Conservation (phyloP, 768 basidiomycete genomes). For the Cytidiella melzeri region DNA sequence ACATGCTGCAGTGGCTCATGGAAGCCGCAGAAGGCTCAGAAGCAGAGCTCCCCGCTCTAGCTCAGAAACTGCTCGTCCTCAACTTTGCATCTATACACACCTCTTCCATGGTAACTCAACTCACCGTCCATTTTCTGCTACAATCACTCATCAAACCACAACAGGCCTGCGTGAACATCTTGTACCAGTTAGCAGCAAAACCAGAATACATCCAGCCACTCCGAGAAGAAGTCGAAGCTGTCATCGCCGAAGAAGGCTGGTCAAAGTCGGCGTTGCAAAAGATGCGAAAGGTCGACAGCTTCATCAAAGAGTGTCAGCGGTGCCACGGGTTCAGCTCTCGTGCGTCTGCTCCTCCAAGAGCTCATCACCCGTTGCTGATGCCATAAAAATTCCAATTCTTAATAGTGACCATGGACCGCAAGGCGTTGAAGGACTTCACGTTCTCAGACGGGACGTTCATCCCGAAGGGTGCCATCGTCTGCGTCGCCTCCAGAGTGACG, state of each 20-base stretch:
- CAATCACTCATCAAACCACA: not conserved
- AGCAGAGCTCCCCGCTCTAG: not conserved
- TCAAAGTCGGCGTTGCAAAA: slow-evolving; percentile 24
- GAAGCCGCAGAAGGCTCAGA: slow-evolving; percentile 6
- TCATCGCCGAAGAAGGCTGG: slow-evolving; percentile 20
- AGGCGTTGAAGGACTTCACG: slow-evolving; percentile 32
- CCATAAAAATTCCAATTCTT: too few relatives aligned
- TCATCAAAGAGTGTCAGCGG: slow-evolving; percentile 27
- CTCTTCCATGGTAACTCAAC: slow-evolving; percentile 13
- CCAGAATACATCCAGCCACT: slow-evolving; percentile 23
- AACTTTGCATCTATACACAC: slow-evolving; percentile 21
- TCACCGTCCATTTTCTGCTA: not conserved
- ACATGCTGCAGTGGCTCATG: slow-evolving; percentile 17
- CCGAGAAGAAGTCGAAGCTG: slow-evolving; percentile 27
- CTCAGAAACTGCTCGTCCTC: slow-evolving; percentile 6
- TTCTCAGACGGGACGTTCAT: slow-evolving; percentile 39
- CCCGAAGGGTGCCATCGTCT: slow-evolving; percentile 32
- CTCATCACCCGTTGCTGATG: too few relatives aligned
- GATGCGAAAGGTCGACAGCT: slow-evolving; percentile 32
- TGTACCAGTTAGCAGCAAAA: slow-evolving; percentile 25
- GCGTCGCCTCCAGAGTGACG: slow-evolving; percentile 22
- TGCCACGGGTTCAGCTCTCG: slow-evolving; percentile 18
- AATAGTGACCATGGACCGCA: slow-evolving; percentile 16
- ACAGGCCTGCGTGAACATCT: slow-evolving; percentile 21
- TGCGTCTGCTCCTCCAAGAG: slow-evolving; percentile 14